These are phyloP conservation scores for Botrytis elliptica DNA, from an alignment of 2,329 filamentous ascomycete species.

Conservation along the genomic window DNA sequence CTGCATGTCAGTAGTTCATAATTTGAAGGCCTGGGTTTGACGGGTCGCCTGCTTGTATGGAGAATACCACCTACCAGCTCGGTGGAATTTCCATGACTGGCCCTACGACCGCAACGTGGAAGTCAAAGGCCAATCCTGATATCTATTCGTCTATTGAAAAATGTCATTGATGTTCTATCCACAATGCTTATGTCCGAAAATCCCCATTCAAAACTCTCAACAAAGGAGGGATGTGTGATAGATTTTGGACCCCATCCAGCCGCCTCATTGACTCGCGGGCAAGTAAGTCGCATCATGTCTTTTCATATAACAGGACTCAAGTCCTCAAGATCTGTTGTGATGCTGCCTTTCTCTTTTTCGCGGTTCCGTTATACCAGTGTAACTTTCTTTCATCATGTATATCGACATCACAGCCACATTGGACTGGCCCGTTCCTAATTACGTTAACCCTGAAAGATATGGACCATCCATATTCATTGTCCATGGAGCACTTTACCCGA, in stretches of 20 bases:
- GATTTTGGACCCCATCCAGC: background rate
- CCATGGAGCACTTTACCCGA: background rate
- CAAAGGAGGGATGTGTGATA: background rate
- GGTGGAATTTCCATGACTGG: background rate
- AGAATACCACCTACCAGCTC: background rate
- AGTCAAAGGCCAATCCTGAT: accelerated
- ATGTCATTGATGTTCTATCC: background rate
- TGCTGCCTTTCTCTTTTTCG: background rate
- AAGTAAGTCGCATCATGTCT: background rate
- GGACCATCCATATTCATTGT: background rate
- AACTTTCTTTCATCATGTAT: background rate
- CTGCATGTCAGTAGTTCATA: background rate
- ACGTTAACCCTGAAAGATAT: background rate
- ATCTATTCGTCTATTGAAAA: background rate
- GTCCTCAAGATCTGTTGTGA: background rate
- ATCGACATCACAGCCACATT: no score
- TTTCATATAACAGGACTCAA: background rate
- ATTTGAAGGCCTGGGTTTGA: background rate
- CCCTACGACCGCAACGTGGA: background rate
- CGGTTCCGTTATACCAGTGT: background rate
- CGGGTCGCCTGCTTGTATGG: background rate
- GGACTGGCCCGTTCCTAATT: background rate
- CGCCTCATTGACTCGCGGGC: no score
- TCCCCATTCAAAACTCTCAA: background rate
- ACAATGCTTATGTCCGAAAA: background rate